phyloP scores from a whole-genome alignment of 768 basidiomycete genomes.

The Inosperma sp. region DNA sequence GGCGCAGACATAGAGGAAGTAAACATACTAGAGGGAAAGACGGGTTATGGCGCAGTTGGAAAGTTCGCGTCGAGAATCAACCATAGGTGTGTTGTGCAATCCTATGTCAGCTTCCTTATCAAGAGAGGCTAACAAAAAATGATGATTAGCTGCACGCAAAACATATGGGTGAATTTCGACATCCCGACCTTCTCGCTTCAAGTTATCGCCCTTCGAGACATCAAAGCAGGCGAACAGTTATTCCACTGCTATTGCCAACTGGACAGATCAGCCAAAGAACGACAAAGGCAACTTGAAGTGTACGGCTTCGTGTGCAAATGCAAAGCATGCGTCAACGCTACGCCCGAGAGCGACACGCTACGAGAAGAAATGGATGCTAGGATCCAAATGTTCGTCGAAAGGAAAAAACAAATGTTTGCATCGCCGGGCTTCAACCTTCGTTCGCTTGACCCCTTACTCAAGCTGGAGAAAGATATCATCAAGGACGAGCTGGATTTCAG shows the following conservation, averaged over 20 bases:
- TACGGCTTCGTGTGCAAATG: neutral
- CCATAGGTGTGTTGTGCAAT: constrained; percentile 2
- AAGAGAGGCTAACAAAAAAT: no score
- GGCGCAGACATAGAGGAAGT: neutral
- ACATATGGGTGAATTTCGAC: neutral
- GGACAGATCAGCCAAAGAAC: neutral
- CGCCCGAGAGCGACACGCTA: neutral
- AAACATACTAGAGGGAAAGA: neutral
- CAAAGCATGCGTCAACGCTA: neutral
- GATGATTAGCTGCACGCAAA: constrained; percentile 2
- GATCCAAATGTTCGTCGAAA: neutral
- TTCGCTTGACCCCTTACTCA: neutral
- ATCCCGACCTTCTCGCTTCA: neutral
- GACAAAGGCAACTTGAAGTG: neutral
- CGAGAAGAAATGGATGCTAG: neutral
- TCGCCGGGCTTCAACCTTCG: neutral
- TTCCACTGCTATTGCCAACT: neutral
- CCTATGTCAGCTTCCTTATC: no score
- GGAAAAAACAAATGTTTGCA: neutral
- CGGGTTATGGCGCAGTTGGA: neutral
- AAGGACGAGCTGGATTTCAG: neutral
- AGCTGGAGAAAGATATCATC: neutral
- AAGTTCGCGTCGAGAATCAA: neutral
- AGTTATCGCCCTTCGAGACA: neutral
- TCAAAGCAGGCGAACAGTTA: neutral